Evolutionary conservation across 1,284 basidiomycete species (phyloP).

Genomic region (Rhodotorula glutinis): DNA sequence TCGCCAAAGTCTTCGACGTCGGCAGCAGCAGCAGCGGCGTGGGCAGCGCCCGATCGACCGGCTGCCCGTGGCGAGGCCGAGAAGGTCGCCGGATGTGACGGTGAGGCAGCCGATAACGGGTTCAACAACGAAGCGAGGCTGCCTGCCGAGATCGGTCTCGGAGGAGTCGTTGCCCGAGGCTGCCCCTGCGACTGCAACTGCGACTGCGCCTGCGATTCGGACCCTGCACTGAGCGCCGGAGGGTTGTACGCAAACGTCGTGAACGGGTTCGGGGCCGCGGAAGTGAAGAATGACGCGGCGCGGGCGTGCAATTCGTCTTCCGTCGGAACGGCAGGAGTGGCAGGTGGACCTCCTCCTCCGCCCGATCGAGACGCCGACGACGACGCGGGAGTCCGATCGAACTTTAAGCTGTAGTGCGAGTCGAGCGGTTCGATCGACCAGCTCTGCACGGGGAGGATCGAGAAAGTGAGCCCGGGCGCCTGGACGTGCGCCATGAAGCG

Average conservation of each 20-base stretch:
- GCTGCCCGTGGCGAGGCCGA: neutral
- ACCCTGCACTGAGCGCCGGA: too few species aligned
- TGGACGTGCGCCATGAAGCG: too few species aligned
- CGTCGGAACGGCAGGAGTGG: constrained; percentile 10
- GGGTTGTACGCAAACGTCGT: neutral
- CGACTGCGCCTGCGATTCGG: too few species aligned
- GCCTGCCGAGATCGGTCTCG: neutral
- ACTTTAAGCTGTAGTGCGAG: constrained; percentile 16
- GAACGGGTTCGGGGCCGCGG: constrained; percentile 16
- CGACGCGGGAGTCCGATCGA: constrained; percentile 2
- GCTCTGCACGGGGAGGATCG: neutral
- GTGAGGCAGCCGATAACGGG: constrained; percentile 9
- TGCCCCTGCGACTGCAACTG: too few species aligned
- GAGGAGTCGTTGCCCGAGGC: neutral
- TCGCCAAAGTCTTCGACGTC: constrained; percentile 26
- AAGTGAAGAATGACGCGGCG: constrained; percentile 1
- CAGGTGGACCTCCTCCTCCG: neutral
- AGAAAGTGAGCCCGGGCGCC: too few species aligned
- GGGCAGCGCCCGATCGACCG: neutral
- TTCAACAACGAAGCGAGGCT: constrained; percentile 17
- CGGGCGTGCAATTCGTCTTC: constrained; percentile 2
- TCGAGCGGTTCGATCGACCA: constrained; percentile 8
- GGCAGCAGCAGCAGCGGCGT: neutral
- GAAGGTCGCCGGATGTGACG: neutral
- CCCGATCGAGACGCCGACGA: neutral